Evolutionary conservation across 2,329 filamentous ascomycete genomes (phyloP).

Genomic region (Aurifilum marmelostoma): DNA sequence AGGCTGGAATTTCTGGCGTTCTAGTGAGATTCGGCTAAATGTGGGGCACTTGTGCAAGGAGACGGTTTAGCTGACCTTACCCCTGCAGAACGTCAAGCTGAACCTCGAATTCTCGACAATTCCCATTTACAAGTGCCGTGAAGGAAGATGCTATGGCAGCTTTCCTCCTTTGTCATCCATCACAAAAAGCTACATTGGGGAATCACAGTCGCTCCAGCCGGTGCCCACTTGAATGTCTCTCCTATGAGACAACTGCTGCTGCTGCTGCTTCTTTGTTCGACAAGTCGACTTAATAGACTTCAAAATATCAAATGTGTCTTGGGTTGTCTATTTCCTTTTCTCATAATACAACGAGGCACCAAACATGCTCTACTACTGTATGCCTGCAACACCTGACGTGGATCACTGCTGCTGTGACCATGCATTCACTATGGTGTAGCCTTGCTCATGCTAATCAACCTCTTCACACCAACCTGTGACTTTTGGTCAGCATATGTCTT

Average conservation of each 20-base stretch:
- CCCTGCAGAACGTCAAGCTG: neutral
- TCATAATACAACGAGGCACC: constrained; percentile 18
- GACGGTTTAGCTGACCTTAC: neutral
- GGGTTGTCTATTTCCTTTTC: constrained; percentile 5
- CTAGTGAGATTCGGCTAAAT: constrained; percentile 12
- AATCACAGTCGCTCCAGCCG: neutral
- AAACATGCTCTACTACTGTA: constrained; percentile 10
- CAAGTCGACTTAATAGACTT: neutral
- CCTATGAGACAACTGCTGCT: neutral
- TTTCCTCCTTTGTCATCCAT: too few species aligned
- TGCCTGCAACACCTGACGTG: constrained; percentile 4
- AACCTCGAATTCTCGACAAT: neutral
- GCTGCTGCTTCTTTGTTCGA: neutral
- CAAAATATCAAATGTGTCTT: neutral
- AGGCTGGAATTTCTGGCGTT: constrained; percentile 20
- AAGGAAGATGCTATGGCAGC: too few species aligned
- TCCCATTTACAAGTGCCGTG: neutral
- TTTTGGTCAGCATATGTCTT: constrained; percentile 43
- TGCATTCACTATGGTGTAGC: constrained; percentile 59
- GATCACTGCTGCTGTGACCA: neutral
- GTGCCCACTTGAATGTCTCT: neutral
- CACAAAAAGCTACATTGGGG: neutral
- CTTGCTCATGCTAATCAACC: constrained; percentile 78
- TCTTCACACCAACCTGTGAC: constrained; percentile 71
- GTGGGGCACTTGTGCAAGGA: constrained; percentile 2